Base-by-base conservation (phyloP, 2,329 filamentous ascomycete species). In the Cucurbitaria berberidis region DNA sequence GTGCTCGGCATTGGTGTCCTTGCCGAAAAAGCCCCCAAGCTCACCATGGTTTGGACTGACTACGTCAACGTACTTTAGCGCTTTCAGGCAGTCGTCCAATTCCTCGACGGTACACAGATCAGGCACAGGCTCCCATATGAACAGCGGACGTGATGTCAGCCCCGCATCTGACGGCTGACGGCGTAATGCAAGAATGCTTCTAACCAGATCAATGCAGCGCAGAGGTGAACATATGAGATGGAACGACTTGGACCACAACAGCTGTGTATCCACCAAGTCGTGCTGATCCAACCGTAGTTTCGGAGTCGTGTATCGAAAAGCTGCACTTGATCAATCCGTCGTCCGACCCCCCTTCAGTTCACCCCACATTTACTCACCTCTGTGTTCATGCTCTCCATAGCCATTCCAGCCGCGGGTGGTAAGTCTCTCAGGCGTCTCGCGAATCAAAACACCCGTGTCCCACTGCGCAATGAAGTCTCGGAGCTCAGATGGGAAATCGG, bases 91-190 rank as follows among this genome's bases (percentile, higher is more conserved):
- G 18, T 79, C 81, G 0, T 78, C 69, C 18, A 84, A 72, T 57
- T 88, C 81, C 29, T 86, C 85, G 0, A 91, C 87, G 0, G 84
- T 88, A 73, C 93, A 97, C 1, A 91, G 82, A 74, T 97, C 91
- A 1, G 95, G 95, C 1, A 97, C 90, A 0, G 95, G 95, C 73
- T 99, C 95, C 93, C 93, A 99, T 46, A 98, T 85, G 72, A 97
- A 91, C 6, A 92, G 76, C 1, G 93, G 90, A 42, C 78, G 66
- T 10, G 66, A 55, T 13, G 39, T 38, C 34, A 55, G 54, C 30
- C 48, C 51, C 21, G 49, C 21, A 9, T 45, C 32, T 15, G 55
- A 65, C 29, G 78, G 57, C 38, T 70, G 66, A 29, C 74, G 64
- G 43, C 86, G 82, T 40, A 79, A 71, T 3, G 80, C 77, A 5